A percentile compares a stretch with the other conserved stretches of the same genome.
Evolutionary conservation across 768 basidiomycete genomes (phyloP).

Genomic region (Lyophyllum shimeji): DNA sequence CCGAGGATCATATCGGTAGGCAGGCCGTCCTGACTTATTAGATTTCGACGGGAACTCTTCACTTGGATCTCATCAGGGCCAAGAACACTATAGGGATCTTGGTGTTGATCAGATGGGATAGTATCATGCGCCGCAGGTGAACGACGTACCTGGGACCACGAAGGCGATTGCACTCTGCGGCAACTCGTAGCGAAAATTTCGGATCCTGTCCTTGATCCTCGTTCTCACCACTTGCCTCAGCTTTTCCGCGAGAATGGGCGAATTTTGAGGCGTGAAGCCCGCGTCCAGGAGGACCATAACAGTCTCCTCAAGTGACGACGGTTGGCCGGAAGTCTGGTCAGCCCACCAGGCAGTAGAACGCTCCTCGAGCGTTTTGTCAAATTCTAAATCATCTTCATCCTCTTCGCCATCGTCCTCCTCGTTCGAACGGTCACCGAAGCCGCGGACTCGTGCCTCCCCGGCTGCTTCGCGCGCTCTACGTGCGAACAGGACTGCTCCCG

Average conservation of each 20-base stretch:
- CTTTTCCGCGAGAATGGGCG: slow-evolving; percentile 53
- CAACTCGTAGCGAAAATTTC: slow-evolving; percentile 48
- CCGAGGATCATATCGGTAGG: slow-evolving; percentile 52
- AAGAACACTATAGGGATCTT: slow-evolving; percentile 55
- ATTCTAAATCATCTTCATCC: slow-evolving; percentile 34
- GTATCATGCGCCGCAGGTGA: not conserved
- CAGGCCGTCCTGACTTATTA: slow-evolving; percentile 40
- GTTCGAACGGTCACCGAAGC: slow-evolving; percentile 37
- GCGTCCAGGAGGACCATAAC: slow-evolving; percentile 55
- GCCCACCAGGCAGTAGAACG: slow-evolving; percentile 68
- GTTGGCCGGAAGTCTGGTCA: slow-evolving; percentile 62
- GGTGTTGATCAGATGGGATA: not conserved
- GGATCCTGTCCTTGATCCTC: slow-evolving; percentile 39
- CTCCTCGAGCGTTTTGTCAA: slow-evolving; percentile 26
- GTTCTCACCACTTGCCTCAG: slow-evolving; percentile 47
- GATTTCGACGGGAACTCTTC: slow-evolving; percentile 43
- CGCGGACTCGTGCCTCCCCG: slow-evolving; percentile 43
- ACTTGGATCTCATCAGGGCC: slow-evolving; percentile 57
- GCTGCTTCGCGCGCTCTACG: slow-evolving; percentile 31
- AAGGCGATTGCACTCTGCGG: slow-evolving; percentile 62
- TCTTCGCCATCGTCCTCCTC: slow-evolving; percentile 36
- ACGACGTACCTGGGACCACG: slow-evolving; percentile 53
- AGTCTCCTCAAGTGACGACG: slow-evolving; percentile 65
- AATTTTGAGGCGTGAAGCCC: slow-evolving; percentile 54
- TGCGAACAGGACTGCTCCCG: slow-evolving; percentile 35